These are phyloP conservation scores for Suillus fuscotomentosus DNA, from an alignment of 768 basidiomycete genomes.

Conservation along the genomic window DNA sequence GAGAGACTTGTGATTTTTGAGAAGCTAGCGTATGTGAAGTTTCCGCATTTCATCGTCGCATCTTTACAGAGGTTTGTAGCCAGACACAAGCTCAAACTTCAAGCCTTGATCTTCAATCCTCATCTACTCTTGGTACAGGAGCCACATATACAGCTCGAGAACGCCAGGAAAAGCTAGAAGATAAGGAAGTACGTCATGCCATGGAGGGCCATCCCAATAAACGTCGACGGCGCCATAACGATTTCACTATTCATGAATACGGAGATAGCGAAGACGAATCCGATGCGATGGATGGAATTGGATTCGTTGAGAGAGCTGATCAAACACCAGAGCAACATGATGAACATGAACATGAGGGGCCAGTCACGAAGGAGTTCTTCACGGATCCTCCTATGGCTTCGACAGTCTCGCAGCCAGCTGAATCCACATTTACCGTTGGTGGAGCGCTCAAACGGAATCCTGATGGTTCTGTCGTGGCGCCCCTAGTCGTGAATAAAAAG, in stretches of 20 bases:
- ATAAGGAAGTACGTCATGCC: constrained; percentile 53
- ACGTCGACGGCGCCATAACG: constrained; percentile 45
- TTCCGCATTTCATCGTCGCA: constrained; percentile 8
- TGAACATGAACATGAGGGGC: background rate
- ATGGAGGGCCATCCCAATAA: constrained; percentile 48
- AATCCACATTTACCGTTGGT: constrained; percentile 40
- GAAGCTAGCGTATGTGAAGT: constrained; percentile 68
- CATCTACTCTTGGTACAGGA: constrained; percentile 82
- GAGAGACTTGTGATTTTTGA: constrained; percentile 74
- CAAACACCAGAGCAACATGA: background rate
- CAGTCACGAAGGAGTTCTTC: constrained; percentile 5
- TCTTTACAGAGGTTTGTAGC: constrained; percentile 42
- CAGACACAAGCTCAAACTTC: constrained; percentile 72
- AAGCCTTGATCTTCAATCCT: constrained; percentile 66
- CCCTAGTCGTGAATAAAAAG: constrained; percentile 40
- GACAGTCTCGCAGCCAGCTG: constrained; percentile 12
- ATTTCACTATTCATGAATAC: constrained; percentile 8
- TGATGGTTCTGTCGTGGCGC: constrained; percentile 57
- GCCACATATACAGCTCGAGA: constrained; percentile 60
- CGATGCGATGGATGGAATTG: constrained; percentile 27
- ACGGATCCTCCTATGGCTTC: constrained; percentile 16
- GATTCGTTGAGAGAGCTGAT: constrained; percentile 7
- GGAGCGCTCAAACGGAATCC: constrained; percentile 64
- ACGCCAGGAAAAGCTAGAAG: constrained; percentile 55
- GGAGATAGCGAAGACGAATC: constrained; percentile 34